Conservation (phyloP, 129 eudicot species). For the Flaveria linearis region DNA sequence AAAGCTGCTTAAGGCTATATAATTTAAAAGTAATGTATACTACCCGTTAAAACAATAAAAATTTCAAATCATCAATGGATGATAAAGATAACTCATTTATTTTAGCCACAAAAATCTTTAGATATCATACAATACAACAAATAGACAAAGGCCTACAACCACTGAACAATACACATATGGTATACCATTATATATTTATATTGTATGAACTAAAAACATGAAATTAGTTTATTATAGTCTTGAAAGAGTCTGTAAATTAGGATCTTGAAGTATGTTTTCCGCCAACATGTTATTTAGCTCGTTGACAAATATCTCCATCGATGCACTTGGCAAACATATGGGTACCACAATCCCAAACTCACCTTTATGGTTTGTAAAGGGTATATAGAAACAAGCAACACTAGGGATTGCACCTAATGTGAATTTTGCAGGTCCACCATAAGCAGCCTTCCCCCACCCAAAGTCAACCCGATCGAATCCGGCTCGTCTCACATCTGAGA, state of each 20-base stretch:
- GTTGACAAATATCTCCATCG: background rate
- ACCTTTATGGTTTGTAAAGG: background rate
- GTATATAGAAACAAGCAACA: background rate
- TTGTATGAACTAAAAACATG: too few species aligned
- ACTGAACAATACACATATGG: too few species aligned
- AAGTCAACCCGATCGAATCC: background rate
- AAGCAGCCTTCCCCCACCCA: constrained; percentile 6
- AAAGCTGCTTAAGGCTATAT: too few species aligned
- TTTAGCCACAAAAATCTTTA: too few species aligned
- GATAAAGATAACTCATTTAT: too few species aligned
- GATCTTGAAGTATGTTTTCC: background rate
- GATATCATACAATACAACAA: too few species aligned
- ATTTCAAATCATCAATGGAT: too few species aligned
- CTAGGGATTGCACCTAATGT: background rate
- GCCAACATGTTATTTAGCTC: background rate
- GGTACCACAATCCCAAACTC: background rate
- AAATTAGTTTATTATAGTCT: background rate
- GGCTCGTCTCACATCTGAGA: background rate
- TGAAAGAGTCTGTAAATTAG: background rate
- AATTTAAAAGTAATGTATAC: too few species aligned
- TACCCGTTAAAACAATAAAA: too few species aligned
- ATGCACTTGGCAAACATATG: background rate
- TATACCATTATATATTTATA: too few species aligned
- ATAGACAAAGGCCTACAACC: too few species aligned
- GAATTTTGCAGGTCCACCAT: background rate